phyloP scores from a whole-genome alignment of 768 basidiomycete genomes.

The Austroboletus eburneus region DNA sequence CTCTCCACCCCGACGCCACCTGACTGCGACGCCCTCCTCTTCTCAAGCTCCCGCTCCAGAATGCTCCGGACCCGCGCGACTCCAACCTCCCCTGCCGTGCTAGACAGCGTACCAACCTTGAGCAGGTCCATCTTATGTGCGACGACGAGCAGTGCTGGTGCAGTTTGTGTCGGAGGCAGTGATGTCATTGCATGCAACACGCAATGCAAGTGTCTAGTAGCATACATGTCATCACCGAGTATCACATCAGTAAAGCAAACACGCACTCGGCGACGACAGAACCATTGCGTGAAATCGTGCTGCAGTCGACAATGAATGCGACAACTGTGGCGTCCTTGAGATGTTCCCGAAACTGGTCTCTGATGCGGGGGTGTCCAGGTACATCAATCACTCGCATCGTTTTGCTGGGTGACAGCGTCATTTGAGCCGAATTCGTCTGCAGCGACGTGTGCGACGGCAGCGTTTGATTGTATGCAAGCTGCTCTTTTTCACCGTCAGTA shows the following conservation, averaged over 20 bases:
- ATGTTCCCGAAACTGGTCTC: conserved; percentile 68
- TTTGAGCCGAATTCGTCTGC: conserved; percentile 59
- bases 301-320: conserved; percentile 78
- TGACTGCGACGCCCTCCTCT: conserved; percentile 59
- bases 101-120: conserved; percentile 39
- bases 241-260: background rate
- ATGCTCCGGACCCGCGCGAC: conserved; percentile 69
- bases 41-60: conserved; percentile 82
- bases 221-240: background rate
- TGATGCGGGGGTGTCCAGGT: conserved; percentile 81
- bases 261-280: conserved; percentile 77
- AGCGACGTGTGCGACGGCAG: conserved; percentile 73
- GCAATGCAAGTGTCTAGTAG: conserved; percentile 63
- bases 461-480: conserved; percentile 66
- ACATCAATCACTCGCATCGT: conserved; percentile 62
- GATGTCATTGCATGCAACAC: conserved; percentile 67
- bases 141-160: conserved; percentile 61
- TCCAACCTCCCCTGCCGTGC: conserved; percentile 44
- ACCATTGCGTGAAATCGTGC: conserved; percentile 72
- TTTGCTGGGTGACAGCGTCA: conserved; percentile 42
- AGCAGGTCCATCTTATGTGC: conserved; percentile 78
- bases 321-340: conserved; percentile 59
- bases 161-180: conserved; percentile 62
- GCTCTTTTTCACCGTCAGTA: conserved; percentile 11
- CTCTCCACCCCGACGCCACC: conserved; percentile 70